Percentiles rank a stretch among this genome's conserved stretches.
These are phyloP conservation scores for Candida neerlandica DNA, from an alignment of 1,139 yeast genomes.

Conservation along the genomic window DNA sequence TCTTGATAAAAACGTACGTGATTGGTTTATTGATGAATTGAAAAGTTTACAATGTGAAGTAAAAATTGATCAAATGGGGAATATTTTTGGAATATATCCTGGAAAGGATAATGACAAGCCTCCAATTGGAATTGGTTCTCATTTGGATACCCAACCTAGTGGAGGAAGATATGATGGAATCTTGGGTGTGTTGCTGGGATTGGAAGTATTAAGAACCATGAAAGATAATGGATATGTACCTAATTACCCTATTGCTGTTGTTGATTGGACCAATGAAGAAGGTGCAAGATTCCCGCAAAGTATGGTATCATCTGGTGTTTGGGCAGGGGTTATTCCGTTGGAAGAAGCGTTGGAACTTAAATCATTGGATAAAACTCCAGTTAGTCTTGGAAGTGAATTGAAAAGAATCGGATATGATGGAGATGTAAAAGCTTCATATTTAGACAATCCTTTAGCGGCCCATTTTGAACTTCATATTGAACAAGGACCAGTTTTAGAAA, in stretches of 20 bases:
- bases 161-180: constrained; percentile 80
- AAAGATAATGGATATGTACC: constrained; percentile 61
- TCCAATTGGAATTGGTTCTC: constrained; percentile 75
- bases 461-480: constrained; percentile 78
- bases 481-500: constrained; percentile 73
- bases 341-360: constrained; percentile 52
- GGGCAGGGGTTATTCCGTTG: constrained; percentile 55
- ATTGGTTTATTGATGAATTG: constrained; percentile 64
- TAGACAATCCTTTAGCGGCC: constrained; percentile 59
- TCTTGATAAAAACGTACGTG: constrained; percentile 64
- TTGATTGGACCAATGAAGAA: constrained; percentile 78
- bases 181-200: constrained; percentile 66
- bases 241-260: constrained; percentile 63
- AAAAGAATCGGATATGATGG: constrained; percentile 67
- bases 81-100: constrained; percentile 65
- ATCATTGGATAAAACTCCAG: constrained; percentile 56
- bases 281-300: constrained; percentile 75
- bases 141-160: constrained; percentile 77
- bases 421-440: constrained; percentile 45
- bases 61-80: constrained; percentile 64
- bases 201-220: constrained; percentile 66
- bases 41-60: constrained; percentile 57
- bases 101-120: constrained; percentile 49
- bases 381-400: constrained; percentile 56
- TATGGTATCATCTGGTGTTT: constrained; percentile 66